phyloP scores from a whole-genome alignment of 2,329 filamentous ascomycete species.

The Nothopassalora personata region DNA sequence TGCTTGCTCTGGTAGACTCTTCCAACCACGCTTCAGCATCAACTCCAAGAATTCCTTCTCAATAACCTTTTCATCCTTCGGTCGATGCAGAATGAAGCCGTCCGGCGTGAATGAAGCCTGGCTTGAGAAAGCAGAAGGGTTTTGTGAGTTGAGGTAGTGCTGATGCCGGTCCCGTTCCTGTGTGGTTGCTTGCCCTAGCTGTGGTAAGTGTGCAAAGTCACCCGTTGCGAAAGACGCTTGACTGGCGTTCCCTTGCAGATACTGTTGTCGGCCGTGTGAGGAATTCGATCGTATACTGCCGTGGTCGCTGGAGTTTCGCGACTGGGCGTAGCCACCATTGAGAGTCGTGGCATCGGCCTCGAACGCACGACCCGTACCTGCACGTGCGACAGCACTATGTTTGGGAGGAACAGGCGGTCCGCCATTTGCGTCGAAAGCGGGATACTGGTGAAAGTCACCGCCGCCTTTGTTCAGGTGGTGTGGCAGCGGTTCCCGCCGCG shows the following conservation, averaged over 20 bases:
- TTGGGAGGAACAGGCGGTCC: conserved; percentile 34
- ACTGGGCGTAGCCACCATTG: conserved; percentile 45
- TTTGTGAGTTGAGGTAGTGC: conserved; percentile 38
- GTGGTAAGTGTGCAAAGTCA: conserved; percentile 37
- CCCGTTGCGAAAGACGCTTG: conserved; percentile 49
- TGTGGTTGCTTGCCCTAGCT: conserved; percentile 32
- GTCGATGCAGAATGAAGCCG: conserved; percentile 62
- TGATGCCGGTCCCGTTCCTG: conserved; percentile 34
- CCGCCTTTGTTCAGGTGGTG: conserved; percentile 76
- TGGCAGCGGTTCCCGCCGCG: conserved; percentile 67
- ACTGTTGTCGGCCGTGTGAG: conserved; percentile 49
- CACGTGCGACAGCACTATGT: conserved; percentile 20
- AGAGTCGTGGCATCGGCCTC: conserved; percentile 47
- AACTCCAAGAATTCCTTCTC: conserved; percentile 87
- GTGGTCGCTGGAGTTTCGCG: conserved; percentile 46
- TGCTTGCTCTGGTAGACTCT: conserved; percentile 91
- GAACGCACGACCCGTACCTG: conserved; percentile 17
- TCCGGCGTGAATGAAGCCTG: conserved; percentile 48
- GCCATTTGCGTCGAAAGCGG: conserved; percentile 53
- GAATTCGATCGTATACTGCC: conserved; percentile 60
- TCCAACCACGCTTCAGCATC: conserved; percentile 98
- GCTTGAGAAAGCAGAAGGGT: conserved; percentile 44
- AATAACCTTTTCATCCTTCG: conserved; percentile 74
- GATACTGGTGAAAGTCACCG: conserved; percentile 84
- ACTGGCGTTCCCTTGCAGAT: conserved; percentile 44